Percentiles rank a stretch among this genome's conserved stretches.
Evolutionary conservation across 2,329 filamentous ascomycete genomes (phyloP).

Genomic region (Aspergillus ibericus): DNA sequence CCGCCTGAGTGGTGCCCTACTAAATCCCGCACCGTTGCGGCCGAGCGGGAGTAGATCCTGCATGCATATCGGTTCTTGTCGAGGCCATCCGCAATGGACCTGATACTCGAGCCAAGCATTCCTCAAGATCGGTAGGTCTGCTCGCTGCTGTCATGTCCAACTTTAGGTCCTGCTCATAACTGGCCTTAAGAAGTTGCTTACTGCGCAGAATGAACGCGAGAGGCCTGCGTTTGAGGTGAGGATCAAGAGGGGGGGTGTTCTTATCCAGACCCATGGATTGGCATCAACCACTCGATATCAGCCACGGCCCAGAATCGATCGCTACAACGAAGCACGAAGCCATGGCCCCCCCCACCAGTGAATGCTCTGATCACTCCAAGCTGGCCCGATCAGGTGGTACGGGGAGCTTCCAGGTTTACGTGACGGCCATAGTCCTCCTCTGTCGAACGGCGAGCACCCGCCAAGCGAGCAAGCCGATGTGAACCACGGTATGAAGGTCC

Average conservation of each 20-base stretch:
- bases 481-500: slow-evolving; percentile 1
- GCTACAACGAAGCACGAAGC: neutral
- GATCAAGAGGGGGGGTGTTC: neutral
- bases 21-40: neutral
- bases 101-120: slow-evolving; percentile 8
- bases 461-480: neutral
- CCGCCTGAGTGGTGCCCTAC: too few relatives aligned
- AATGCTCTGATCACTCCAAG: neutral
- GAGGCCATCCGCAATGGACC: neutral
- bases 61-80: neutral
- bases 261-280: neutral
- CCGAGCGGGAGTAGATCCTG: neutral
- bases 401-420: neutral
- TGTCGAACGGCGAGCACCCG: slow-evolving; percentile 3
- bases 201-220: neutral
- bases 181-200: too few relatives aligned
- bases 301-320: neutral
- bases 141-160: neutral
- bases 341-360: too few relatives aligned
- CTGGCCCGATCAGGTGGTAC: neutral
- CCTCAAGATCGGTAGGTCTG: neutral
- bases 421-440: neutral
- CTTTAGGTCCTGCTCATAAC: neutral
- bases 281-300: neutral
- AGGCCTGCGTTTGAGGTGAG: neutral